These are phyloP conservation scores for Rhynchospora pubera DNA, from an alignment of 176 grass and related monocot species.

Conservation along the genomic window DNA sequence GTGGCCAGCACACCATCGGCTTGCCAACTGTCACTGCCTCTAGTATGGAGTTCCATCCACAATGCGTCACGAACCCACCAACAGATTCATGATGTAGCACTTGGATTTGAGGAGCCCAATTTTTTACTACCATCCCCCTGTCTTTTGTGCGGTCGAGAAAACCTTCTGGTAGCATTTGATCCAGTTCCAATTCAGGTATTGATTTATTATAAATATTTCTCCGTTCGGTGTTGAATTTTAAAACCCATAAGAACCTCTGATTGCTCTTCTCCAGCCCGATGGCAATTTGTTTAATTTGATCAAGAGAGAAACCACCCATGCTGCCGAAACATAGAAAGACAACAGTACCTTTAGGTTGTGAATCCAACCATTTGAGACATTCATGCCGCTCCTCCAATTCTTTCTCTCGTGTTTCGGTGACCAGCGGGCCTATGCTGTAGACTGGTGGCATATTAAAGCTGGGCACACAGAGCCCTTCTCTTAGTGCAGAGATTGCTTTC, in stretches of 20 bases:
- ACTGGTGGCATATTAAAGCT: background rate
- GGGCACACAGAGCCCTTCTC: background rate
- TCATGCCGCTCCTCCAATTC: background rate
- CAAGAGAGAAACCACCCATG: slow-evolving; percentile 28
- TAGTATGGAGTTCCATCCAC: slow-evolving; percentile 64
- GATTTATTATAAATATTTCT: background rate
- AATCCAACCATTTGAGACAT: background rate
- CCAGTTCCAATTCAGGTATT: background rate
- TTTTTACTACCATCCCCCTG: slow-evolving; percentile 36
- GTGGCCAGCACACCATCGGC: slow-evolving; percentile 59
- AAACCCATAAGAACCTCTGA: slow-evolving; percentile 51
- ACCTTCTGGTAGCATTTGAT: slow-evolving; percentile 39
- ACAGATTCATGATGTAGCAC: slow-evolving; percentile 42
- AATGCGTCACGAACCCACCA: slow-evolving; percentile 56
- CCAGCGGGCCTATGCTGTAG: background rate
- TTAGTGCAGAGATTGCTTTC: background rate
- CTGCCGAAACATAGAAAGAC: slow-evolving; percentile 4
- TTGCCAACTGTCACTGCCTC: slow-evolving; percentile 42
- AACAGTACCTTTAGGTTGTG: background rate
- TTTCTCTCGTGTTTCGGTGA: background rate
- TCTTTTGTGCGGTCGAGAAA: slow-evolving; percentile 47
- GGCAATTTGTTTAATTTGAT: slow-evolving; percentile 48
- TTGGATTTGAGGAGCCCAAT: slow-evolving; percentile 54
- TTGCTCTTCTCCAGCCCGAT: slow-evolving; percentile 38
- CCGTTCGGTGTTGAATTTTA: slow-evolving; percentile 11